Evolutionary conservation across 257 asterid genomes (phyloP).

Genomic region (Nicotiana sylvestris): DNA sequence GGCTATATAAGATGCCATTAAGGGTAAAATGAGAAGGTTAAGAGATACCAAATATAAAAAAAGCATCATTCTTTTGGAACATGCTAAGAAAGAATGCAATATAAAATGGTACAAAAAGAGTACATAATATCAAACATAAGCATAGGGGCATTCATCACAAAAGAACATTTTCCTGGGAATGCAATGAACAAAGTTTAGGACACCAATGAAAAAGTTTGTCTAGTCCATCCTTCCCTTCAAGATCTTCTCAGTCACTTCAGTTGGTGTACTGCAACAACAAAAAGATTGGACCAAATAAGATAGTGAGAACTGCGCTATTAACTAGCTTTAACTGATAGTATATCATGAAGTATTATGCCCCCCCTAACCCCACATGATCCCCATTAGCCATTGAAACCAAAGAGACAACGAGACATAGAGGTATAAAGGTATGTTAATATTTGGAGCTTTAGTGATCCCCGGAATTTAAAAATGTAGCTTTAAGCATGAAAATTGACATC

Average conservation of each 20-base stretch:
- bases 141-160: neutral
- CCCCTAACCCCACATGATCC: neutral
- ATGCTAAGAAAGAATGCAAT: too few species aligned
- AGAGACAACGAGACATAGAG: neutral
- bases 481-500: neutral
- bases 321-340: neutral
- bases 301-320: neutral
- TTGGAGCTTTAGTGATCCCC: neutral
- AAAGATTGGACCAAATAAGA: neutral
- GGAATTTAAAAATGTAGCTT: neutral
- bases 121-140: neutral
- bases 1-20: too few species aligned
- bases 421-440: neutral
- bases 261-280: constrained; percentile 59
- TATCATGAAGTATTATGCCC: neutral
- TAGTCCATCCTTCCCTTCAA: constrained; percentile 90
- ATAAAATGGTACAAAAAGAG: neutral
- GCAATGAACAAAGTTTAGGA: neutral
- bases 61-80: too few species aligned
- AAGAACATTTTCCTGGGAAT: neutral
- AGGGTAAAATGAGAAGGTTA: too few species aligned
- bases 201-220: neutral
- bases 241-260: constrained; percentile 77
- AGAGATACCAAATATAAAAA: too few species aligned
- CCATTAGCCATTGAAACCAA: neutral